These are phyloP conservation scores for Alternaria solani DNA, from an alignment of 2,329 filamentous ascomycete species.

Conservation along the genomic window DNA sequence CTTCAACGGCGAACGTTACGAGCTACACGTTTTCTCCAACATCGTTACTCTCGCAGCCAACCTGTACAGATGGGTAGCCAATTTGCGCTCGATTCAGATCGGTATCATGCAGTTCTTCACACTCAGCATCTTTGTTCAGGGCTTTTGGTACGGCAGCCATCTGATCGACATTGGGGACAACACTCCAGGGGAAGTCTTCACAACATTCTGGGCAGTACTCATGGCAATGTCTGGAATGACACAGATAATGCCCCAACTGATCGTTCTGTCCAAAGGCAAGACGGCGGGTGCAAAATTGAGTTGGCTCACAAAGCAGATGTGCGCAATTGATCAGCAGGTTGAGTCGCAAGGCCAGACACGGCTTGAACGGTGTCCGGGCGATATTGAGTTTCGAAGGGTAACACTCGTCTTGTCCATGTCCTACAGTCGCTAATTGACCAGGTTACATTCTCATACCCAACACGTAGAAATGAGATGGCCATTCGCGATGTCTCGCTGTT, in stretches of 20 bases:
- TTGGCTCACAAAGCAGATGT: conserved; percentile 51
- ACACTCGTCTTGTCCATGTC: conserved; percentile 33
- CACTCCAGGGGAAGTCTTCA: conserved; percentile 73
- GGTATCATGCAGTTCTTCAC: conserved; percentile 77
- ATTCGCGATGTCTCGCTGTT: conserved; percentile 70
- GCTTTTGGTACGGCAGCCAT: conserved; percentile 85
- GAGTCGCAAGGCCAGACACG: conserved; percentile 25
- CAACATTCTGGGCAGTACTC: conserved; percentile 84
- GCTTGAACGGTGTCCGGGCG: conserved; percentile 63
- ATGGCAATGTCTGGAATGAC: conserved; percentile 79
- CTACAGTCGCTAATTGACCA: conserved; percentile 48
- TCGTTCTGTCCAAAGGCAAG: conserved; percentile 81
- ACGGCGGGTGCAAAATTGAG: conserved; percentile 72
- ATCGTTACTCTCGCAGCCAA: conserved; percentile 66
- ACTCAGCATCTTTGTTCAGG: conserved; percentile 81
- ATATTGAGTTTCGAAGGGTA: conserved; percentile 75
- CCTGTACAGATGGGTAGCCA: conserved; percentile 73
- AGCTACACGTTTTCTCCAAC: conserved; percentile 70
- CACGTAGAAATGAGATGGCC: conserved; percentile 67
- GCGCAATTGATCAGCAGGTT: conserved; percentile 29
- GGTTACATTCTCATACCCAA: conserved; percentile 85
- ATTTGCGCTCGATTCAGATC: conserved; percentile 74
- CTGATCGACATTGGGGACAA: conserved; percentile 69
- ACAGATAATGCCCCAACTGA: conserved; percentile 75
- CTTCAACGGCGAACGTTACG: conserved; percentile 77